Percentiles rank a stretch among this genome's conserved stretches.
These are phyloP conservation scores for Penicillium malachiteum DNA, from an alignment of 495 filamentous ascomycete species.

Conservation along the genomic window DNA sequence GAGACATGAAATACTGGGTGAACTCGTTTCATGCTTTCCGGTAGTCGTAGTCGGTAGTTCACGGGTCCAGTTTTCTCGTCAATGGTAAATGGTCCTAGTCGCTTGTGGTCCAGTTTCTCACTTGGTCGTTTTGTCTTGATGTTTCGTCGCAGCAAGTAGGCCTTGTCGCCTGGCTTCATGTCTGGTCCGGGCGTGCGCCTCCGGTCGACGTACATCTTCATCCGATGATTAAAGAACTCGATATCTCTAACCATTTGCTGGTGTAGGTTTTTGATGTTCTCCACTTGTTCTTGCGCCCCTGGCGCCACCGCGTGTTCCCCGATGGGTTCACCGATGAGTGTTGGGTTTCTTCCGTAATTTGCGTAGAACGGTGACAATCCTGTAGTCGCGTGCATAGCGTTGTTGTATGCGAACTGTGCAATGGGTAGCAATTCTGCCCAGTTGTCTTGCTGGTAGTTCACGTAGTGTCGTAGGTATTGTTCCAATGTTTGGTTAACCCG, in stretches of 20 bases:
- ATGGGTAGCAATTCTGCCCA: slow-evolving; percentile 24
- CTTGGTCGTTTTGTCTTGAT: slow-evolving; percentile 9
- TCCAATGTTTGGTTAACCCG: slow-evolving; percentile 19
- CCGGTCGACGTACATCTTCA: not conserved
- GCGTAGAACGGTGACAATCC: slow-evolving; percentile 18
- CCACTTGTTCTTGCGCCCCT: not conserved
- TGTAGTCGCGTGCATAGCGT: not conserved
- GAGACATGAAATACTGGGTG: slow-evolving; percentile 1
- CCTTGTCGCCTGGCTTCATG: slow-evolving; percentile 4
- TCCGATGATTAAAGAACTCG: too few relatives aligned
- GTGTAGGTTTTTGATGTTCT: not conserved
- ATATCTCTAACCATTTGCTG: too few relatives aligned
- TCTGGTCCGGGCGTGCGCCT: not conserved
- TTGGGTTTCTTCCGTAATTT: slow-evolving; percentile 12
- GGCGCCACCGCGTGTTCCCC: not conserved
- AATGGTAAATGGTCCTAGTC: slow-evolving; percentile 10
- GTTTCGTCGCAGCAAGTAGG: slow-evolving; percentile 4
- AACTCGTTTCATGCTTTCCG: slow-evolving; percentile 4
- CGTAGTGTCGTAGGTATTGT: slow-evolving; percentile 22
- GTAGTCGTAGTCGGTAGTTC: slow-evolving; percentile 11
- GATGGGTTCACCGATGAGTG: not conserved
- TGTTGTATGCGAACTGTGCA: slow-evolving; percentile 30
- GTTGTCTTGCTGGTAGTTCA: slow-evolving; percentile 29
- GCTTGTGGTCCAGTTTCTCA: slow-evolving; percentile 7
- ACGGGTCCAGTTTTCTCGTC: slow-evolving; percentile 7